Evolutionary conservation across 2,329 filamentous ascomycete genomes (phyloP), one percentile per base, ranked within the genome.

Genomic region (Xylariaceae sp.): DNA sequence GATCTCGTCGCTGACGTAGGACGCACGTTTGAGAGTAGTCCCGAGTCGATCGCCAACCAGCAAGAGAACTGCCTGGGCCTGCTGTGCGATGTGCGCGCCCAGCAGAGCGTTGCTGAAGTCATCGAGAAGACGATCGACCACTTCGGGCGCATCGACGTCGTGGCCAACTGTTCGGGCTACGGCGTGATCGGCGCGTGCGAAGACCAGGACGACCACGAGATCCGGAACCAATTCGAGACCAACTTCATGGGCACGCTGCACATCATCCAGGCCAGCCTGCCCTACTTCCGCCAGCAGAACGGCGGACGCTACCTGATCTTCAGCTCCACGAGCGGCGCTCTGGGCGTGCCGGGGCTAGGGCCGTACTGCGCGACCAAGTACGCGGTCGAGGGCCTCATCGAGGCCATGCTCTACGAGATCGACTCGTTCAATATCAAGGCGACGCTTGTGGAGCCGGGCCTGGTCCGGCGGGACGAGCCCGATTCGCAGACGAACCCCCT

Each of bases 361-460:
- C 93, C 93, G 0, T 98, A 96, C 70, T 98, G 93, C 73, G 95
- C 95, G 1, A 96, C 92, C 16, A 99, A 98, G 73, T 98, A 97
- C 74, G 95, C 95, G 0, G 91, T 96, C 3, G 95, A 99, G 71
- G 95, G 93, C 0, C 79, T 99, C 51, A 92, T 98, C 65, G 95
- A 99, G 74, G 93, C 91, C 16, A 93, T 99, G 90, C 82, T 97
- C 16, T 98, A 98, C 74, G 95, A 99, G 72, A 88, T 96, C 40
- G 93, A 97, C 63, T 74, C 79, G 0, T 97, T 96, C 75, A 93
- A 95, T 70, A 89, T 98, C 73, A 96, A 96, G 74, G 91, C 91
- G 0, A 97, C 93, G 2, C 82, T 99, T 5, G 93, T 98, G 0
- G 91, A 97, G 68, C 93, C 93, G 1, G 93, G 93, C 0, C 84